Percentiles rank a stretch among this genome's conserved stretches.
Conservation (phyloP, 306 rosid genomes). For the Casuarina glauca region DNA sequence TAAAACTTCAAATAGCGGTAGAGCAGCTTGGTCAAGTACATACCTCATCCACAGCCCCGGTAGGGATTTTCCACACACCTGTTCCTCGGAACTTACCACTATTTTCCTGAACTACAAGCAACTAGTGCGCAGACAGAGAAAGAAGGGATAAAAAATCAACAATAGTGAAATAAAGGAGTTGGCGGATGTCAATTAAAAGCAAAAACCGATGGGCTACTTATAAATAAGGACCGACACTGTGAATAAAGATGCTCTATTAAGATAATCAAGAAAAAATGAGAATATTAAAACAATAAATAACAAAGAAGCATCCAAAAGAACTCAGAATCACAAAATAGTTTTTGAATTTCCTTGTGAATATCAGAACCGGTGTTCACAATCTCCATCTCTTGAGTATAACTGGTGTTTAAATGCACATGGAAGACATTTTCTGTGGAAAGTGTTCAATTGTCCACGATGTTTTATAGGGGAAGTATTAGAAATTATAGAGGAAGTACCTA, state of each 20-base stretch:
- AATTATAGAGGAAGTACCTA: conserved; percentile 9
- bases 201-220: neutral
- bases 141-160: neutral
- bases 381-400: neutral
- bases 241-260: neutral
- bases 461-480: neutral
- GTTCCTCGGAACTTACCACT: conserved; percentile 46
- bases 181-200: conserved; percentile 2
- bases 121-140: neutral
- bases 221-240: neutral
- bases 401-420: neutral
- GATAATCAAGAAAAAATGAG: neutral
- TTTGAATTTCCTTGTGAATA: neutral
- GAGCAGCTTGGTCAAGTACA: conserved; percentile 12
- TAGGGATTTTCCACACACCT: conserved; percentile 56
- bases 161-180: conserved; percentile 1
- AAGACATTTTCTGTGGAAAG: neutral
- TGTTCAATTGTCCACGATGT: neutral
- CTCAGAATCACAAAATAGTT: neutral
- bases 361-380: neutral
- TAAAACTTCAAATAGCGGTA: conserved; percentile 1
- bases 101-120: conserved; percentile 55
- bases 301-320: neutral
- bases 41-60: conserved; percentile 57
- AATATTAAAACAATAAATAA: neutral